These are phyloP conservation scores for Cinchona pubescens DNA, from an alignment of 257 asterid genomes.

Conservation along the genomic window DNA sequence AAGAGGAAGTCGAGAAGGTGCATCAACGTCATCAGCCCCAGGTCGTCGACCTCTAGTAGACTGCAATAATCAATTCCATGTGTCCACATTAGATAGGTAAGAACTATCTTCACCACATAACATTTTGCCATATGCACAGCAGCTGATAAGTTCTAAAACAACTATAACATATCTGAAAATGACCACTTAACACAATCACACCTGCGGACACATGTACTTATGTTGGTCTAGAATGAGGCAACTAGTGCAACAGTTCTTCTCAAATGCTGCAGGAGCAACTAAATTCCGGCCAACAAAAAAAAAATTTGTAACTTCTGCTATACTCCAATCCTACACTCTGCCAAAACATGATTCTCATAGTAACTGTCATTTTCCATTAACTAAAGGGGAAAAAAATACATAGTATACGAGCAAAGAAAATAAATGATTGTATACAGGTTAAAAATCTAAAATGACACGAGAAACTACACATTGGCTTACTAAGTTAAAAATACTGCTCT, in stretches of 20 bases:
- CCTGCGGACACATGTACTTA: neutral
- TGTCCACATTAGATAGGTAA: conserved; percentile 27
- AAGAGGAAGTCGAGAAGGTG: conserved; percentile 81
- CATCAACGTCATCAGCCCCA: conserved; percentile 83
- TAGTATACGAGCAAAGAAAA: neutral
- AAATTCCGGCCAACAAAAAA: neutral
- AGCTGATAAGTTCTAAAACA: neutral
- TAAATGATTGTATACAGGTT: neutral
- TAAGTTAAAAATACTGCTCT: neutral
- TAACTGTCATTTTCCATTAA: neutral
- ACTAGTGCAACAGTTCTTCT: no score
- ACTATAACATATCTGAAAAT: neutral
- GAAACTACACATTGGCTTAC: neutral
- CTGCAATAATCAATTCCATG: conserved; percentile 42
- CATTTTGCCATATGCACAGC: neutral
- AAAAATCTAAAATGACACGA: neutral
- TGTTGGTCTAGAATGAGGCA: neutral
- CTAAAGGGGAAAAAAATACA: neutral
- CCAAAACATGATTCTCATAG: neutral
- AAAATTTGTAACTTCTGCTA: neutral
- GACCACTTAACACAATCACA: neutral
- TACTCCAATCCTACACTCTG: neutral
- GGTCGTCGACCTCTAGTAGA: conserved; percentile 74
- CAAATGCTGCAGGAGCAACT: neutral
- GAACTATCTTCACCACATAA: no score